Evolutionary conservation across 495 filamentous ascomycete genomes (phyloP).

Genomic region (Thozetella sp.): DNA sequence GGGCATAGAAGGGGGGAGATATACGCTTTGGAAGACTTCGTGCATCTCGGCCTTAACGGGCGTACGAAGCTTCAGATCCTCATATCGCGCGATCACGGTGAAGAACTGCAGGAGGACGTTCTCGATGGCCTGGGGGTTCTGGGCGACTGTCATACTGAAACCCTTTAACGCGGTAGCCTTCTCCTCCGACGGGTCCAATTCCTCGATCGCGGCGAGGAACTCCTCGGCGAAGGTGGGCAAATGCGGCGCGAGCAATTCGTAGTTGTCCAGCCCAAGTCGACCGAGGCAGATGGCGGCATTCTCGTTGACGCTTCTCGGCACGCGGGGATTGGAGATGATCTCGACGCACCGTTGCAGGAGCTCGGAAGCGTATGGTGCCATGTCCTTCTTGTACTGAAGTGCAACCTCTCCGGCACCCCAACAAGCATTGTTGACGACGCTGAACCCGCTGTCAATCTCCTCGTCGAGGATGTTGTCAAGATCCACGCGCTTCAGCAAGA

Average conservation of each 20-base stretch:
- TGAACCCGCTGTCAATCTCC: conserved; percentile 77
- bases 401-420: conserved; percentile 97
- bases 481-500: conserved; percentile 85
- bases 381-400: conserved; percentile 69
- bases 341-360: conserved; percentile 72
- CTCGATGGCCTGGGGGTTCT: conserved; percentile 93
- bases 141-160: conserved; percentile 80
- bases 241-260: conserved; percentile 75
- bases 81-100: conserved; percentile 77
- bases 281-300: conserved; percentile 95
- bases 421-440: conserved; percentile 96
- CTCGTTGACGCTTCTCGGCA: conserved; percentile 90
- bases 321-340: conserved; percentile 80
- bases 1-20: conserved; percentile 6
- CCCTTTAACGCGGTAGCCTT: conserved; percentile 93
- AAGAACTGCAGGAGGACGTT: conserved; percentile 81
- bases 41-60: conserved; percentile 46
- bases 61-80: conserved; percentile 51
- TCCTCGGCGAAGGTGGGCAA: conserved; percentile 78
- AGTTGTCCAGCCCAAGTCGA: conserved; percentile 81
- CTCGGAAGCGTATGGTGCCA: conserved; percentile 76
- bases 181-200: conserved; percentile 88
- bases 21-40: conserved; percentile 47
- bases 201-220: conserved; percentile 80
- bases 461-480: conserved; percentile 74